phyloP scores from a whole-genome alignment of 331 rosid species.

The Rhamnella rubrinervis region DNA sequence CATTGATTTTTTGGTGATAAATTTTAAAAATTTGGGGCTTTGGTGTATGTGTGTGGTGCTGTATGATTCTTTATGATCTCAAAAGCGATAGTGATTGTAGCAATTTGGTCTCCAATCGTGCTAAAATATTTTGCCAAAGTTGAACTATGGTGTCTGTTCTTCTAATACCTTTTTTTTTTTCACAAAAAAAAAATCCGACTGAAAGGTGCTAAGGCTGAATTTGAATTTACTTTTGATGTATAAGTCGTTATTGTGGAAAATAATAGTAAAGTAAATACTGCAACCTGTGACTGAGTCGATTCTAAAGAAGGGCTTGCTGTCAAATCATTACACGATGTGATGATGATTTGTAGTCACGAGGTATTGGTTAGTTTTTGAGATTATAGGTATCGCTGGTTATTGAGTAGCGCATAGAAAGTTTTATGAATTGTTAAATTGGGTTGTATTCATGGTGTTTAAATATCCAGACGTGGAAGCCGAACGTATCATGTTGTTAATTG shows the following conservation, averaged over 20 bases:
- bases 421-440: neutral
- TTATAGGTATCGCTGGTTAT: neutral
- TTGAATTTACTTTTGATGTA: neutral
- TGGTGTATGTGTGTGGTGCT: neutral
- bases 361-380: neutral
- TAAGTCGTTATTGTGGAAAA: neutral
- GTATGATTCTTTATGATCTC: slow-evolving; percentile 9
- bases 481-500: neutral
- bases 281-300: no score
- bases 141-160: neutral
- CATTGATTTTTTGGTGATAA: neutral
- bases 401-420: neutral
- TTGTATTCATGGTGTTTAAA: neutral
- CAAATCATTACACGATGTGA: neutral
- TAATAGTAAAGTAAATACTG: neutral
- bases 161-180: neutral
- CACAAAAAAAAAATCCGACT: no score
- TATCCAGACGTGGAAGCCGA: neutral
- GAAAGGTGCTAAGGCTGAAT: neutral
- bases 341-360: neutral
- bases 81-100: slow-evolving; percentile 13
- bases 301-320: neutral
- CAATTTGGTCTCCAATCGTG: neutral
- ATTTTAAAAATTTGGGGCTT: slow-evolving; percentile 5
- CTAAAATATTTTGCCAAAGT: neutral